Evolutionary conservation across 106 monocot species (phyloP), one percentile per base, ranked within the genome.

Genomic region (Dactylorhiza incarnata): DNA sequence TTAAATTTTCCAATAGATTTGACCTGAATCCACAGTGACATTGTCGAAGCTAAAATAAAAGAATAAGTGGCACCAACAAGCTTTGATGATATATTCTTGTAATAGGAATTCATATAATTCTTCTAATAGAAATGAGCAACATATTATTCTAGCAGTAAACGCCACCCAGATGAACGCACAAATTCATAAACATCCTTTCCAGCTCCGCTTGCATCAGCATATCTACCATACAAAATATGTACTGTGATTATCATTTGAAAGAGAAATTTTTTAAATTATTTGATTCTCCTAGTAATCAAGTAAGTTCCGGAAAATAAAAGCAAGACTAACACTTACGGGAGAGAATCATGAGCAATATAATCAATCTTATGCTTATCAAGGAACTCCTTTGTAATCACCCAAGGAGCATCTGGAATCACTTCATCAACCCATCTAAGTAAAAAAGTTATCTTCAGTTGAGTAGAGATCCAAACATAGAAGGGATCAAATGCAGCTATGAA

Each of bases 201-300:
- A 76, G 94, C 94, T 83, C 94, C 91, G 83, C 89, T 94, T 82
- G 89, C 73, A 85, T 94, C 94, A 79, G 94, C 91, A 86, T 94
- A 94, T 78, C 94, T 94, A 83, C 48, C 82, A 29, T 58, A 58
- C 19, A 58, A 20, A 20, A 22, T 22, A 20, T 5, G 58, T 58
- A 9, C 4, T 75, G 15, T 37, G 9, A 74, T 63, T 19, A 24
- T 66, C 51, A 81, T 29, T 9, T 56, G 76, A 79, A 66, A 75
- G 29, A 74, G 15, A 19, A 69, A 16, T 7, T 43, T 45, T 45
- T 4, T 17, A 66, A 66, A 66, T 17, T 29, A 66, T 10, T 66
- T 3, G 0, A 66, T 3, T 9, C 10, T 37, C 29, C 22, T 58
- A 6, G 19, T 58, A 58, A 69, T 16, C n/a, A 69, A 68, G 17